Base-by-base conservation (phyloP, 2,329 filamentous ascomycete species). In the Blastomyces gilchristii region DNA sequence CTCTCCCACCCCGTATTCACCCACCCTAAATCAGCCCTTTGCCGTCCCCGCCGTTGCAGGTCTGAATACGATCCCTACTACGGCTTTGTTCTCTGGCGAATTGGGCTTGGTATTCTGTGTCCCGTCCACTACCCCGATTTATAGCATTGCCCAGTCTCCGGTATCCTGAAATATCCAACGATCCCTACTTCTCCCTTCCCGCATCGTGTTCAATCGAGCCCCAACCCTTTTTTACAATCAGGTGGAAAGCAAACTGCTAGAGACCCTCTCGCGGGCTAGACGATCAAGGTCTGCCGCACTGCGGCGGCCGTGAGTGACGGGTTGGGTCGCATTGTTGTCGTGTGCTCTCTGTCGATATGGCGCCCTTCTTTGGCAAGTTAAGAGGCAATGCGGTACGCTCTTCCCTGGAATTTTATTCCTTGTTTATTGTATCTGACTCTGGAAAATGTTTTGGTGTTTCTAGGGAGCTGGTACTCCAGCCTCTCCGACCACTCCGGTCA, bases 401-500 rank as follows among this genome's bases (percentile, higher is more conserved):
- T 53, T 62, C 63, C 60, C 58, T 64, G 58, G 63, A 65, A 63
- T 63, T 39, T 56, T 59, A 39, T 58, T 49, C 25, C 12, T 22
- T 41, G 28, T 28, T 22, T 12, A 4, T 31, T 53, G 8, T 50
- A 39, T 53, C 25, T 25, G 34, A 52, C 65, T 62, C 34, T 60
- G 41, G 45, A 28, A 28, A 53, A 62, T 65, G 69, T 72, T 63
- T 66, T 45, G 58, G 18, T 52, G 52, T 67, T 31, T 61, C 62
- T 69, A 83, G 81, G 77, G 75, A 68, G 76, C 80, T 62, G 73
- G 77, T 65, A 79, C 74, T 69, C 78, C 80, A 69, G 74, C 77
- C 52, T 71, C 77, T 63, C 76, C 74, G 68, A 73, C 75, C 66
- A 72, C 77, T 53, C 78, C 82, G 47, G 72, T 79, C 63, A 87